phyloP scores from a whole-genome alignment of 768 basidiomycete genomes.

The Pleurotus cornucopiae region DNA sequence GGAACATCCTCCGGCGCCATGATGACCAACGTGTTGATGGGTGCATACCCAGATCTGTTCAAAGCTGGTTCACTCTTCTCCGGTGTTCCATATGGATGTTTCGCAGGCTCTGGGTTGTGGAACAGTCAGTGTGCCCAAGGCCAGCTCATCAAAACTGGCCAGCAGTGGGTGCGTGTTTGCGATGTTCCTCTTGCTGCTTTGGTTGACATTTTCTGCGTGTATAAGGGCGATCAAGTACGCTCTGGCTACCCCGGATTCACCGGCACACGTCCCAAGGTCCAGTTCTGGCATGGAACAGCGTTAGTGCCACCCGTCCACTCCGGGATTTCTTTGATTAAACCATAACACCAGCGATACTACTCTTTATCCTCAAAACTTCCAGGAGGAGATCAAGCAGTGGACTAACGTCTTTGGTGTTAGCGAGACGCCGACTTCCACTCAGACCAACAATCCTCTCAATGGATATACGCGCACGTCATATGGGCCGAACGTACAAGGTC shows the following conservation, averaged over 20 bases:
- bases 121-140: conserved; percentile 43
- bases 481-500: conserved; percentile 39
- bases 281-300: conserved; percentile 52
- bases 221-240: conserved; percentile 40
- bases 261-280: conserved; percentile 45
- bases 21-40: conserved; percentile 57
- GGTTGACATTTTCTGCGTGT: neutral
- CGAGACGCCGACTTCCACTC: conserved; percentile 32
- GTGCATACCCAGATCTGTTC: conserved; percentile 54
- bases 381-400: conserved; percentile 52
- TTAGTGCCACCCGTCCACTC: conserved; percentile 12
- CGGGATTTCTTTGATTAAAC: neutral
- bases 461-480: conserved; percentile 46
- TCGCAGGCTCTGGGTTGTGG: conserved; percentile 44
- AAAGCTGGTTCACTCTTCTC: conserved; percentile 43
- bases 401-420: conserved; percentile 48
- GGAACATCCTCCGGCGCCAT: conserved; percentile 53
- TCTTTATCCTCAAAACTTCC: conserved; percentile 45
- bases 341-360: conserved; percentile 39
- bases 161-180: conserved; percentile 38
- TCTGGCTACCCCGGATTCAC: conserved; percentile 49
- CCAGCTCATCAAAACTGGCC: conserved; percentile 35
- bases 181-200: neutral
- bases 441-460: conserved; percentile 35
- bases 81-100: conserved; percentile 53